These are phyloP conservation scores for Clavispora fructus DNA, from an alignment of 805 yeast species.

Conservation along the genomic window DNA sequence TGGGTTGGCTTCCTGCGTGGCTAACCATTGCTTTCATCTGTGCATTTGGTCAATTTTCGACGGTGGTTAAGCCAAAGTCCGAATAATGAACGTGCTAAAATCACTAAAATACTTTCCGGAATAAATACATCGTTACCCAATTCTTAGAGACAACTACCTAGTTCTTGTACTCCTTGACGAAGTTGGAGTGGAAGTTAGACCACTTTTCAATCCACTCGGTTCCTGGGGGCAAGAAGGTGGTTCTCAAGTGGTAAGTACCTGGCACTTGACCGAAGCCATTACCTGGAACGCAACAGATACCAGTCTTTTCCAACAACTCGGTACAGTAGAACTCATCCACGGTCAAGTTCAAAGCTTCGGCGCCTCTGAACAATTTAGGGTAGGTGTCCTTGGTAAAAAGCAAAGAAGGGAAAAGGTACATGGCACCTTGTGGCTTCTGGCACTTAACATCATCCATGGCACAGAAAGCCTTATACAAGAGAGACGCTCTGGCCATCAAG, in stretches of 20 bases:
- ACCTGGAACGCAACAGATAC: constrained; percentile 97
- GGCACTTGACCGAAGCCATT: constrained; percentile 92
- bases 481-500: constrained; percentile 56
- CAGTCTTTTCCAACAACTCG: constrained; percentile 77
- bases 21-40: constrained; percentile 27
- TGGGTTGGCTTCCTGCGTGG: constrained; percentile 89
- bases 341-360: constrained; percentile 48
- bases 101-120: background rate
- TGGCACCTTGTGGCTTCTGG: constrained; percentile 92
- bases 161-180: constrained; percentile 50
- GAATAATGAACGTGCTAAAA: constrained; percentile 1
- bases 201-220: constrained; percentile 79
- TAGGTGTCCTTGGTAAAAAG: constrained; percentile 43
- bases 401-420: constrained; percentile 89
- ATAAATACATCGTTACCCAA: background rate
- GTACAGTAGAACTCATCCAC: constrained; percentile 90
- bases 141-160: background rate
- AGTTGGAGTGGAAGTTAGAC: constrained; percentile 71
- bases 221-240: constrained; percentile 96
- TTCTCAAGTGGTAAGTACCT: constrained; percentile 89
- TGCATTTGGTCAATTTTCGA: constrained; percentile 24
- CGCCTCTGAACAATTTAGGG: constrained; percentile 56
- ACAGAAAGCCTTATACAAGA: constrained; percentile 65
- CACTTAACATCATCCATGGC: constrained; percentile 79
- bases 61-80: constrained; percentile 2